Conservation (phyloP, 148 eudicot species). For the Fallopia convolvulus region DNA sequence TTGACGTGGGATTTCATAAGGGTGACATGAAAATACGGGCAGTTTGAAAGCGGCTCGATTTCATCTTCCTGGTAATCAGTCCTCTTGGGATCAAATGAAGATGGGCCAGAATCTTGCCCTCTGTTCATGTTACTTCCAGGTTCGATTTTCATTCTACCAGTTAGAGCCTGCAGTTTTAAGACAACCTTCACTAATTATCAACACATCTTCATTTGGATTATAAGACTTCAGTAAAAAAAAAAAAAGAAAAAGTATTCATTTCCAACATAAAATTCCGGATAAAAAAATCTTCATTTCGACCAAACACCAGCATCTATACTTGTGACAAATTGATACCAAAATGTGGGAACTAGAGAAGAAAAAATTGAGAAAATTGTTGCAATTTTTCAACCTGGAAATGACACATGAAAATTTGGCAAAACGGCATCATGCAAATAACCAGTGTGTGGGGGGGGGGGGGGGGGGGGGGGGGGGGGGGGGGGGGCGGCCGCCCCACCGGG, state of each 20-base stretch:
- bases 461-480: no score
- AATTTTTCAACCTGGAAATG: background rate
- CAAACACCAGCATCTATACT: background rate
- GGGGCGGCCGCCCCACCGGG: no score
- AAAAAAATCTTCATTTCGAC: background rate
- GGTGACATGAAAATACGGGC: background rate
- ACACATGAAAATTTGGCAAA: background rate
- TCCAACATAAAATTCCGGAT: no score
- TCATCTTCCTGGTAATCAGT: background rate
- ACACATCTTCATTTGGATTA: background rate
- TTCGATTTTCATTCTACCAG: background rate
- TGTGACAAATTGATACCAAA: background rate
- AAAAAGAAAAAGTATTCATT: no score
- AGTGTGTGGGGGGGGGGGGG: no score
- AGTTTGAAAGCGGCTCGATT: constrained; percentile 2
- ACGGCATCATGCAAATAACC: background rate
- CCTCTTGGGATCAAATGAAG: background rate
- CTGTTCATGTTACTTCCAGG: background rate
- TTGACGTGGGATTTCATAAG: background rate
- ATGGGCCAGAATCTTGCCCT: background rate
- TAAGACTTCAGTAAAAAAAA: no score
- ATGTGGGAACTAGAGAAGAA: background rate
- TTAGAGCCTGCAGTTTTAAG: background rate
- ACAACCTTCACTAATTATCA: background rate
- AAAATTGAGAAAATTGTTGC: background rate